Base-by-base conservation (phyloP, 2,329 filamentous ascomycete species). In the Alternaria incomplexa region DNA sequence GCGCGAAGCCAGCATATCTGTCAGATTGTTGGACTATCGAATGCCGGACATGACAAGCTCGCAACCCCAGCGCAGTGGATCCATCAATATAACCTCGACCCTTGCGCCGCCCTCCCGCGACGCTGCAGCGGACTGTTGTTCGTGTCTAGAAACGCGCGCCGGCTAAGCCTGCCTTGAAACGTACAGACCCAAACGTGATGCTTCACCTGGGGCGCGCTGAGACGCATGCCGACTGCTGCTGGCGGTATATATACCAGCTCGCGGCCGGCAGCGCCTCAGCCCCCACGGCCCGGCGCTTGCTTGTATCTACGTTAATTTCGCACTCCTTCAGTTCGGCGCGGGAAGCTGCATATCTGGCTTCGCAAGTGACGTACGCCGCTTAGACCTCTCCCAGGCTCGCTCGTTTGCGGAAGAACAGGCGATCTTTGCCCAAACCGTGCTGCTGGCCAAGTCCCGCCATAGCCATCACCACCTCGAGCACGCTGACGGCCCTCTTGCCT, bases 311-410 rank as follows among this genome's bases (percentile, higher is more conserved):
- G 17, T 46, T 28, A 56, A 44, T 22, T 56, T 43, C 28, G 23
- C 54, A 61, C 50, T 45, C 17, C 47, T 40, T 46, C 36, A 59
- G 59, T 56, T 62, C 63, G 63, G 67, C 66, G 63, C 54, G 62
- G 67, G 55, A 51, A 40, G 60, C 59, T 65, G 55, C 45, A 59
- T 40, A 40, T 62, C 61, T 67, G 64, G 65, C 63, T 56, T 58
- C 28, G 59, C 63, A 53, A 63, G 71, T 73, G 73, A 75, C 73
- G 73, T 74, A 75, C 65, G 57, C 62, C 61, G 67, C 68, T 62
- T 62, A 68, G 68, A 63, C 63, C 65, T 70, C 48, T 25, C 48
- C 48, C 48, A 36, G 48, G 48, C 48, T 52, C 48, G 48, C 48
- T 52, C 66, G 70, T 71, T 70, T 73, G 70, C 71, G 63, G 70